A percentile compares a stretch with the other conserved stretches of the same genome.
Evolutionary conservation across 257 asterid genomes (phyloP).

Genomic region (Petunia secreta): DNA sequence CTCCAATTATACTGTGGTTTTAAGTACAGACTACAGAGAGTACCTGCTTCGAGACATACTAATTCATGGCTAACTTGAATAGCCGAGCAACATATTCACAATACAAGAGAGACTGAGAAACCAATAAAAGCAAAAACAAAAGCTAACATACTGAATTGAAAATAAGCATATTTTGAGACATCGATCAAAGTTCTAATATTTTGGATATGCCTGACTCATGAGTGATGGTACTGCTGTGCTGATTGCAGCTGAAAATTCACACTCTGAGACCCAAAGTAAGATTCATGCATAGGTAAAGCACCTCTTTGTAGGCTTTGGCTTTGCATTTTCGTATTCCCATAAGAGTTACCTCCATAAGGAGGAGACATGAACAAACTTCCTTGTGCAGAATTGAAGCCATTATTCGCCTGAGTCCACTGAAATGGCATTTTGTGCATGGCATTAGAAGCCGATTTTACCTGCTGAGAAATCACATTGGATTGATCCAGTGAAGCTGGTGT

Average conservation of each 20-base stretch:
- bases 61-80: conserved; percentile 23
- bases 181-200: neutral
- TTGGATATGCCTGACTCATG: conserved; percentile 40
- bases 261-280: conserved; percentile 62
- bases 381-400: conserved; percentile 49
- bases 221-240: conserved; percentile 59
- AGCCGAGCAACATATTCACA: conserved; percentile 51
- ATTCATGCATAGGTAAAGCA: conserved; percentile 36
- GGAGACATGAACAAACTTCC: conserved; percentile 46
- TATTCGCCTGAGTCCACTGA: conserved; percentile 58
- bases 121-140: conserved; percentile 43
- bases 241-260: conserved; percentile 71
- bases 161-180: conserved; percentile 28
- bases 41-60: conserved; percentile 22
- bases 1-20: neutral
- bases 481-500: conserved; percentile 52
- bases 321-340: conserved; percentile 47
- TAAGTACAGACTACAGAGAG: conserved; percentile 19
- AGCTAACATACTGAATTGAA: conserved; percentile 42
- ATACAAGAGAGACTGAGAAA: conserved; percentile 3
- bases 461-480: conserved; percentile 35
- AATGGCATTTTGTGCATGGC: conserved; percentile 48
- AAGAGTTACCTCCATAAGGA: conserved; percentile 43
- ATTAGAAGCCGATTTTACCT: conserved; percentile 33
- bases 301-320: conserved; percentile 57